Evolutionary conservation across 305 asterid species (phyloP).

Genomic region (Fraxinus nigra): DNA sequence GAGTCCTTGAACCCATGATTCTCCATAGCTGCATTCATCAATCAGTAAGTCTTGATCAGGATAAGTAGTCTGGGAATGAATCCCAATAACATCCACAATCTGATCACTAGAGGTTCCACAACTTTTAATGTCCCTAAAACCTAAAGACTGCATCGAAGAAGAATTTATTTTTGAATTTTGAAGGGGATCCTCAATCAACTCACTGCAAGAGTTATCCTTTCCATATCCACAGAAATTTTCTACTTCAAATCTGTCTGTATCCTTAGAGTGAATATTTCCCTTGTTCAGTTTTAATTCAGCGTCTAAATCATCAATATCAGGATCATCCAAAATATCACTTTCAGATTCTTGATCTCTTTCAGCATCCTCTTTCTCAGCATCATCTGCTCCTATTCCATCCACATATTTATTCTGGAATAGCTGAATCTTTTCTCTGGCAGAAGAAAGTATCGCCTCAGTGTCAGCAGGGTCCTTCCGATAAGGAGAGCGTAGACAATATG

Average conservation of each 20-base stretch:
- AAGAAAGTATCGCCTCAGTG: slow-evolving; percentile 57
- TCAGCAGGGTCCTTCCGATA: slow-evolving; percentile 78
- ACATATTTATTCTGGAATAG: slow-evolving; percentile 49
- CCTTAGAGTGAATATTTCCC: slow-evolving; percentile 37
- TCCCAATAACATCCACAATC: slow-evolving; percentile 21
- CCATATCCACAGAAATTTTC: slow-evolving; percentile 24
- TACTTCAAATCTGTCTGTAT: slow-evolving; percentile 25
- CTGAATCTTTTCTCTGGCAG: slow-evolving; percentile 71
- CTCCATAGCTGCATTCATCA: slow-evolving; percentile 57
- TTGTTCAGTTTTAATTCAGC: slow-evolving; percentile 38
- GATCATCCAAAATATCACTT: slow-evolving; percentile 73
- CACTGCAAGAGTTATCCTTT: slow-evolving; percentile 24
- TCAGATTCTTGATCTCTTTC: slow-evolving; percentile 80
- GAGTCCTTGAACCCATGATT: slow-evolving; percentile 86
- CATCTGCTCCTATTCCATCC: slow-evolving; percentile 60
- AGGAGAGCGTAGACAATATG: slow-evolving; percentile 82
- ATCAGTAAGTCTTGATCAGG: slow-evolving; percentile 33
- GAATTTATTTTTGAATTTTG: slow-evolving; percentile 24
- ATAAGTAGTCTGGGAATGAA: slow-evolving; percentile 22
- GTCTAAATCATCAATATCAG: slow-evolving; percentile 63
- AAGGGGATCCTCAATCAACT: slow-evolving; percentile 30
- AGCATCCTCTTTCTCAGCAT: slow-evolving; percentile 68
- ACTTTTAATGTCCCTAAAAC: slow-evolving; percentile 26
- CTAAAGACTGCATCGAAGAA: slow-evolving; percentile 32
- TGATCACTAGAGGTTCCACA: slow-evolving; percentile 40